Base-by-base conservation (phyloP, 1,284 basidiomycete species). In the Microbotryum saponariae region DNA sequence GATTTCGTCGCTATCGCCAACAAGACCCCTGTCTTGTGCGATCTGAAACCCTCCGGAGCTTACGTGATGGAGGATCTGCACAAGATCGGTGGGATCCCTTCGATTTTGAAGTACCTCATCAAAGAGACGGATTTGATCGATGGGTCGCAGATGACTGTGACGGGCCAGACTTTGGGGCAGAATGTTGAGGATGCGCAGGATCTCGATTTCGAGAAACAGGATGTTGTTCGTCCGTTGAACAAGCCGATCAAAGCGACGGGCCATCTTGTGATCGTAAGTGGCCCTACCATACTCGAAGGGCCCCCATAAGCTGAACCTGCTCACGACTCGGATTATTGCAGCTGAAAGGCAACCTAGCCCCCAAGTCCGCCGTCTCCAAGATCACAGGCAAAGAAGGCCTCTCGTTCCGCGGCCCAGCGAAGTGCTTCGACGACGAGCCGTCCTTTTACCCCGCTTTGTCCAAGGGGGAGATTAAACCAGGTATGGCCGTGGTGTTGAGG, bases 381-480 rank as follows among this genome's bases (percentile, higher is more conserved):
- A 80, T 97, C 65, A 96, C 93, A 8, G 92, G 93, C 21, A 94
- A 96, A 76, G 93, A 97, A 77, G 92, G 92, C 6, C 76, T 85
- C 51, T 79, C 78, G 42, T 97, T 97, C 73, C 86, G 89, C 78
- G 87, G 61, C 29, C 25, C 16, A 4, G 56, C 56, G 1, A 57
- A 58, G 12, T 54, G 52, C 29, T 92, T 91, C 61, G 86, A 72
- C 66, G 87, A 86, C 63, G 82, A 91, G 69, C 83, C 85, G 20
- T 82, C 81, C 61, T 91, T 97, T 74, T 90, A 91, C 73, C 83
- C 85, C 56, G 84, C 89, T 10, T 82, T 97, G 42, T 86, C 86
- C 73, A 81, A 78, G 6, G 90, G 91, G 6, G 85, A 89, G 67
- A 87, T 97, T 74, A 89, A 85, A 71, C 52, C 21, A 6, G 61